Evolutionary conservation across 768 basidiomycete genomes (phyloP).

Genomic region (Podaxis sp.): DNA sequence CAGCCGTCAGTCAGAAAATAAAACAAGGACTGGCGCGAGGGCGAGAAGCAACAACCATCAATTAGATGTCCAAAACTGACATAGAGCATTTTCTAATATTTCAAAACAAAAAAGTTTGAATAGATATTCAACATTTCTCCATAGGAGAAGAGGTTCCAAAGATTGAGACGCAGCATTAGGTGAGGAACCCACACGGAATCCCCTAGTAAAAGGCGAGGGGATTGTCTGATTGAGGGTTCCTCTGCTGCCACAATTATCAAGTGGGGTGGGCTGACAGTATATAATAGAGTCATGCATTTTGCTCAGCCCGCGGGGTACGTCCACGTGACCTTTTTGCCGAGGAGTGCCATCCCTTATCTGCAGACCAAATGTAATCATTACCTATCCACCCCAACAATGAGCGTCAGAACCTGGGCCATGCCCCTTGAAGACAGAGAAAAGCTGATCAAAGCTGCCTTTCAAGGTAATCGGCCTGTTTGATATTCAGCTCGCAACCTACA

Average conservation of each 20-base stretch:
- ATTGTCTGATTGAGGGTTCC: conserved; percentile 49
- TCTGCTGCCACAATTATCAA: conserved; percentile 30
- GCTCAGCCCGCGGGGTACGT: conserved; percentile 33
- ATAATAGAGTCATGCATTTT: conserved; percentile 32
- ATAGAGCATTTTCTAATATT: background rate
- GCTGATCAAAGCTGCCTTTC: conserved; percentile 56
- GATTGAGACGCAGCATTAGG: conserved; percentile 40
- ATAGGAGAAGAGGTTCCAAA: conserved; percentile 38
- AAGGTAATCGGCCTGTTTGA: conserved; percentile 39
- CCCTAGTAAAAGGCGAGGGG: conserved; percentile 59
- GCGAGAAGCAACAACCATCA: background rate
- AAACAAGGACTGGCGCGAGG: background rate
- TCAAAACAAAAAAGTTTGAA: background rate
- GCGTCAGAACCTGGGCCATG: conserved; percentile 21
- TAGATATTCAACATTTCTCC: conserved; percentile 16
- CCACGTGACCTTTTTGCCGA: conserved; percentile 22
- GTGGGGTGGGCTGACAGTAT: background rate
- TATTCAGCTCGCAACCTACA: background rate
- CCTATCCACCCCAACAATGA: conserved; percentile 14
- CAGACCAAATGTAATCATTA: background rate
- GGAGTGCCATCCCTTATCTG: background rate
- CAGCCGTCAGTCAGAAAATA: background rate
- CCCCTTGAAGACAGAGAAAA: conserved; percentile 42
- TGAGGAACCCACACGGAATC: conserved; percentile 47
- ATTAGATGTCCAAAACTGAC: background rate